Evolutionary conservation across 225 moss, liverwort and hornwort species (phyloP), one percentile per base, ranked within the genome.

Genomic region (Pseudoscleropodium purum): DNA sequence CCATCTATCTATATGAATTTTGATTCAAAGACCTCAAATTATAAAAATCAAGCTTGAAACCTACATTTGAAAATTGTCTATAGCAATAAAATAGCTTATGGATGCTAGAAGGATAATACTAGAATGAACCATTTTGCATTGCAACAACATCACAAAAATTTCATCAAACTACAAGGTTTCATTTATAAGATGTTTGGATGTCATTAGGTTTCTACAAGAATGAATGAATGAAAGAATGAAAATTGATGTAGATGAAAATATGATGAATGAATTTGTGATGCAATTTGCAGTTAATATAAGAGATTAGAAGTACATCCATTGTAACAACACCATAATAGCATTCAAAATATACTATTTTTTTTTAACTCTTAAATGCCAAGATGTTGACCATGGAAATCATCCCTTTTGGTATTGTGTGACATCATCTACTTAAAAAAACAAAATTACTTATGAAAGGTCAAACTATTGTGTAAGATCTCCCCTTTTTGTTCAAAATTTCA

Each of bases 201-300:
- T 34, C 52, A 36, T 9, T 77, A 23, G 36, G 1, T 24, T 52
- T 9, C 0, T 34, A 1, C 14, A 52, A 14, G 14, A 23, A 52
- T 23, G 5, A 77, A 36, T 23, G 5, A 77, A 21, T 70, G 8
- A 39, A 8, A 77, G 54, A 78, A n/a, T n/a, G n/a, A n/a, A n/a
- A n/a, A n/a, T n/a, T 37, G 0, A 0, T 36, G 1, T 0, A 54
- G 0, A 54, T 36, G 36, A 36, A 52, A 77, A 54, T 1, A 54
- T 25, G 6, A 54, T 78, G 36, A 54, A 54, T 36, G 54, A 24
- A 36, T 15, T 21, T 54, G 34, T 77, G 5, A 51, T 0, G 0
- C 7, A 33, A 77, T 76, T 20, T 51, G 21, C 1, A 51, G 0
- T 7, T 51, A 51, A 49, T 8, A 20, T 7, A 76, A 51, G 20